Percentiles rank a stretch among this genome's conserved stretches.
Evolutionary conservation across 371 early-diverging fungal genomes (phyloP).

Genomic region (Fennellomyces sp.): DNA sequence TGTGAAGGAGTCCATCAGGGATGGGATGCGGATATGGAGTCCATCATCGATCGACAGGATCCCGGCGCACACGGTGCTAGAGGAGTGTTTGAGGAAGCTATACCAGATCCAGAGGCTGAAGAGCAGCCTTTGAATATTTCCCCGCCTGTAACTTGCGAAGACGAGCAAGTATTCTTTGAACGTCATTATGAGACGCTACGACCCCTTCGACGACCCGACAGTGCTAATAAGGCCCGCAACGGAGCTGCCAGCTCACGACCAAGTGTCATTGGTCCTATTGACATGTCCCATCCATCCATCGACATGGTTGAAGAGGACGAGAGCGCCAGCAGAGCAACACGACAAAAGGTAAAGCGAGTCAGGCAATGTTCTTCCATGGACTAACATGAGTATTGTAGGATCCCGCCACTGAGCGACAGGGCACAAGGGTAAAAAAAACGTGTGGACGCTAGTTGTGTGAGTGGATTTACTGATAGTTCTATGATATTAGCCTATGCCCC

Average conservation of each 20-base stretch:
- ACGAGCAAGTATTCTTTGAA: slow-evolving; percentile 83
- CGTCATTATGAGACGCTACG: slow-evolving; percentile 75
- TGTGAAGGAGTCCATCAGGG: slow-evolving; percentile 63
- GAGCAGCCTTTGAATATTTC: slow-evolving; percentile 46
- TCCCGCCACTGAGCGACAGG: slow-evolving; percentile 5
- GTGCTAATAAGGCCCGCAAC: slow-evolving; percentile 15
- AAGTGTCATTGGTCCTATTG: slow-evolving; percentile 38
- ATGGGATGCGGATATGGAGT: slow-evolving; percentile 61
- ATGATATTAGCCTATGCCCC: slow-evolving; percentile 8
- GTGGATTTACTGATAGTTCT: too few relatives aligned
- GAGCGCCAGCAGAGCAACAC: background rate
- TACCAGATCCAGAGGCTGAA: slow-evolving; percentile 41
- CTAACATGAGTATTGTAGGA: background rate
- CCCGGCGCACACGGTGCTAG: slow-evolving; percentile 42
- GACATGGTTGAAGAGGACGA: slow-evolving; percentile 27
- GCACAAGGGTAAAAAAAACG: slow-evolving; percentile 9
- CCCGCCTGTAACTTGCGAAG: slow-evolving; percentile 71
- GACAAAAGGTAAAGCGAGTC: slow-evolving; percentile 1
- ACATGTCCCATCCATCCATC: slow-evolving; percentile 26
- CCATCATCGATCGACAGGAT: slow-evolving; percentile 37
- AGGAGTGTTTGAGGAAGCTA: slow-evolving; percentile 47
- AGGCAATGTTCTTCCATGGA: background rate
- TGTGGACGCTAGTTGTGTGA: too few relatives aligned
- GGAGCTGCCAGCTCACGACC: slow-evolving; percentile 22
- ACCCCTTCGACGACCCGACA: slow-evolving; percentile 26